A percentile compares a stretch with the other conserved stretches of the same genome.
phyloP scores from a whole-genome alignment of 192 early-diverging fungal genomes.

The Phlyctochytrium arcticum region DNA sequence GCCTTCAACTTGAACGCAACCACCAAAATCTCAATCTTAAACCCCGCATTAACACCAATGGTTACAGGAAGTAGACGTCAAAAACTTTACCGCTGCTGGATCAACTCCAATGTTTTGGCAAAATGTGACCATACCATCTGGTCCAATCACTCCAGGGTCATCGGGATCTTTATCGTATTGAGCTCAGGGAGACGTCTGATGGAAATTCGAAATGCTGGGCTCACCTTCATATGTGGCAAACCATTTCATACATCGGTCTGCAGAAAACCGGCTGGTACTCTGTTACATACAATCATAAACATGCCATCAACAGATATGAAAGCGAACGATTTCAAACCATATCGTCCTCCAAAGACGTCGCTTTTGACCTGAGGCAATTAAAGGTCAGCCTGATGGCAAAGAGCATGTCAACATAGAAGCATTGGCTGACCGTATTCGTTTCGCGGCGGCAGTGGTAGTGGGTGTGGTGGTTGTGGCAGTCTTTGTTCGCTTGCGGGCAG shows the following conservation, averaged over 20 bases:
- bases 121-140: conserved; percentile 22
- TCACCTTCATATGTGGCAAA: background rate
- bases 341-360: background rate
- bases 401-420: background rate
- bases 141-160: conserved; percentile 23
- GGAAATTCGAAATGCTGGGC: background rate
- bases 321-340: background rate
- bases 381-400: no score
- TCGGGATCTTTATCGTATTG: conserved; percentile 1
- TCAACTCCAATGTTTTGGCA: conserved; percentile 17
- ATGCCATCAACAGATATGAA: no score
- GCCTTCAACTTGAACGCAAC: conserved; percentile 27
- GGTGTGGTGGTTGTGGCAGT: background rate
- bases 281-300: no score
- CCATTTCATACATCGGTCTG: background rate
- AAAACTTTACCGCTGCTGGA: background rate
- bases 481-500: background rate
- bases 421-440: background rate
- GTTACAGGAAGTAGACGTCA: background rate
- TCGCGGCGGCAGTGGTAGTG: background rate
- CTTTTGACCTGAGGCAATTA: background rate
- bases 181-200: background rate
- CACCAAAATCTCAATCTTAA: conserved; percentile 25
- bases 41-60: background rate
- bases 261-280: background rate